phyloP scores from a whole-genome alignment of 1,284 basidiomycete species.

The Cyathus pygmaeus region DNA sequence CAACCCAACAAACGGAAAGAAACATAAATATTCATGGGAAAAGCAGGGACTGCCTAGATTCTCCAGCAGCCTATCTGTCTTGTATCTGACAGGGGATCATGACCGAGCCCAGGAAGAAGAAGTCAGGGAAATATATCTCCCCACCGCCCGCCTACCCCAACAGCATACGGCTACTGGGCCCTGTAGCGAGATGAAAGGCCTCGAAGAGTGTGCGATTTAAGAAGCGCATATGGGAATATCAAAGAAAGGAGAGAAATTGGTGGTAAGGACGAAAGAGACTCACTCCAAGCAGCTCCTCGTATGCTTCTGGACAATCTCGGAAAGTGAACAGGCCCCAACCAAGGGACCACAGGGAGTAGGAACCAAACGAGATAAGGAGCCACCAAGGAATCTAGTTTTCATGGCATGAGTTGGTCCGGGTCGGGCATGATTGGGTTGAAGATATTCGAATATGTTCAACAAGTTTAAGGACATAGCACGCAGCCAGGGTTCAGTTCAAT shows the following conservation, averaged over 20 bases:
- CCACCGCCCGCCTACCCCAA: no score
- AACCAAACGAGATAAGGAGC: conserved; percentile 78
- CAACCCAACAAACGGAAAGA: not conserved
- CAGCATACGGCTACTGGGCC: no score
- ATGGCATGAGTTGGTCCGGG: not conserved
- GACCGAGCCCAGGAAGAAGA: no score
- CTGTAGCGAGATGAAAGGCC: no score
- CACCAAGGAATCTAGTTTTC: conserved; percentile 75
- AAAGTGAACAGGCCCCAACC: conserved; percentile 79
- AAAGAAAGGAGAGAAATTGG: not conserved
- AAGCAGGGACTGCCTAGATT: no score
- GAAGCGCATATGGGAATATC: not conserved
- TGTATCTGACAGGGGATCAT: no score
- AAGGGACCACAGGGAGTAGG: conserved; percentile 77
- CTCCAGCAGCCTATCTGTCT: no score
- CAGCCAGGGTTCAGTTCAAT: not conserved
- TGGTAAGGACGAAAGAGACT: conserved; percentile 28
- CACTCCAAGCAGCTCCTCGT: conserved; percentile 71
- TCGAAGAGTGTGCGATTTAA: no score
- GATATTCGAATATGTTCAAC: not conserved
- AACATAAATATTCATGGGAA: no score
- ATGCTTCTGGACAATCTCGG: conserved; percentile 81
- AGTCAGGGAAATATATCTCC: no score
- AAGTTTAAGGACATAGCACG: no score
- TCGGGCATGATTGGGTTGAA: not conserved